A percentile compares a stretch with the other conserved stretches of the same genome.
phyloP scores from a whole-genome alignment of 768 basidiomycete species.

The Candolleomyces aberdarensis region DNA sequence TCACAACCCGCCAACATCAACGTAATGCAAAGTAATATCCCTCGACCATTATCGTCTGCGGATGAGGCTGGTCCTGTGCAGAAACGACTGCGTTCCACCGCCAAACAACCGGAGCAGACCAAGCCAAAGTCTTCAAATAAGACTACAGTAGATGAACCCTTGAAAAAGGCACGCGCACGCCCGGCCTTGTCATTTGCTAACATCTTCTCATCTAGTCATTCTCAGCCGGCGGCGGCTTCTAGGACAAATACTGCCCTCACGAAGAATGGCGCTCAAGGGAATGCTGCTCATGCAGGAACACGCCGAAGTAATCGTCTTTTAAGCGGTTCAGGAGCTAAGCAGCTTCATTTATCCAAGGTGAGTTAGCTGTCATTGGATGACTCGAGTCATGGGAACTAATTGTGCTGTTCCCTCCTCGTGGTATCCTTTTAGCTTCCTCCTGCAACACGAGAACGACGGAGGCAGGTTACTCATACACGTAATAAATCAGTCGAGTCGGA shows the following conservation, averaged over 20 bases:
- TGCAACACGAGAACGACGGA: conserved; percentile 53
- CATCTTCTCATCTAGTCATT: conserved; percentile 83
- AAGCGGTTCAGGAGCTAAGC: conserved; percentile 54
- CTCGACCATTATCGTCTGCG: conserved; percentile 76
- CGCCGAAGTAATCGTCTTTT: conserved; percentile 75
- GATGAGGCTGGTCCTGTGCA: conserved; percentile 78
- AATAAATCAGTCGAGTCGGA: conserved; percentile 70
- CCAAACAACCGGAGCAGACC: conserved; percentile 47
- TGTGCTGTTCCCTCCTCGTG: neutral
- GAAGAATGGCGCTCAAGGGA: conserved; percentile 48
- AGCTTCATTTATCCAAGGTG: conserved; percentile 53
- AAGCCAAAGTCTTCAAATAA: conserved; percentile 59
- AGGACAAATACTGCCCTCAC: conserved; percentile 48
- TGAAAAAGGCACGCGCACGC: conserved; percentile 91
- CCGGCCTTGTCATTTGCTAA: conserved; percentile 85
- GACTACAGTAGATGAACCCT: conserved; percentile 61
- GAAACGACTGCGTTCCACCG: conserved; percentile 70
- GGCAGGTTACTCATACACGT: conserved; percentile 49
- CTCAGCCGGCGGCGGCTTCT: conserved; percentile 68
- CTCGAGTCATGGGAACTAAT: conserved; percentile 8
- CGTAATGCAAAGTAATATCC: conserved; percentile 45
- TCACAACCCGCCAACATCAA: conserved; percentile 35
- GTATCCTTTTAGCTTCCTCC: conserved; percentile 16
- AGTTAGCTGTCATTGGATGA: conserved; percentile 10
- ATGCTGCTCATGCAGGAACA: conserved; percentile 43